Conservation (phyloP, 2,329 filamentous ascomycete species). For the Clarireedia monteithiana region DNA sequence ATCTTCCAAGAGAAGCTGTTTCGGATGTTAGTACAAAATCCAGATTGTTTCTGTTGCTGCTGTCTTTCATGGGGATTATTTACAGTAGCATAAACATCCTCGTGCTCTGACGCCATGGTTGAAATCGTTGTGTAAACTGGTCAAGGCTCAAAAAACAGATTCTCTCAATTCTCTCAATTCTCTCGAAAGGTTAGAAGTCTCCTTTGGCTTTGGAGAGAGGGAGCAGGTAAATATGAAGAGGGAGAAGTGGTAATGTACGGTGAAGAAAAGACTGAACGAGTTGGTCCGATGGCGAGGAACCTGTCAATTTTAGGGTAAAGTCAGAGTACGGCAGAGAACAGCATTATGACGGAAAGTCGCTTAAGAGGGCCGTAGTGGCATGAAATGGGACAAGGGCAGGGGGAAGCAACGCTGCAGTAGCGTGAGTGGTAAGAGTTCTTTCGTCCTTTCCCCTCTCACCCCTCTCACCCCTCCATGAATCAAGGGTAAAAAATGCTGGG, state of each 20-base stretch:
- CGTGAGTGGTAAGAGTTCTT: too few species aligned
- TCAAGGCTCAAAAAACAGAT: neutral
- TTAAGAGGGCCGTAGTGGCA: neutral
- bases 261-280: neutral
- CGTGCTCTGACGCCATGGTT: constrained; percentile 35
- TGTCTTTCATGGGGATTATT: constrained; percentile 16
- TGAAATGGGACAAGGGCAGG: neutral
- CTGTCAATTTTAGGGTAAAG: neutral
- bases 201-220: too few species aligned
- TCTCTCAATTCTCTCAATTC: neutral
- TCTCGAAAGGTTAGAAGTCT: neutral
- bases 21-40: constrained; percentile 9
- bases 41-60: neutral
- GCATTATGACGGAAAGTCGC: neutral
- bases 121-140: neutral
- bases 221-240: neutral
- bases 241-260: neutral
- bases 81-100: constrained; percentile 61
- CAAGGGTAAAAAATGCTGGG: neutral
- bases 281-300: neutral
- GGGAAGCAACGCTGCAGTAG: neutral
- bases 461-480: too few species aligned
- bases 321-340: neutral
- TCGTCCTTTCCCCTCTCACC: too few species aligned
- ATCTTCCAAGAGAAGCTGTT: constrained; percentile 84